Evolutionary conservation across 1,139 yeast genomes (phyloP), one percentile per base, ranked within the genome.

Genomic region (Meyerozyma guilliermondii): DNA sequence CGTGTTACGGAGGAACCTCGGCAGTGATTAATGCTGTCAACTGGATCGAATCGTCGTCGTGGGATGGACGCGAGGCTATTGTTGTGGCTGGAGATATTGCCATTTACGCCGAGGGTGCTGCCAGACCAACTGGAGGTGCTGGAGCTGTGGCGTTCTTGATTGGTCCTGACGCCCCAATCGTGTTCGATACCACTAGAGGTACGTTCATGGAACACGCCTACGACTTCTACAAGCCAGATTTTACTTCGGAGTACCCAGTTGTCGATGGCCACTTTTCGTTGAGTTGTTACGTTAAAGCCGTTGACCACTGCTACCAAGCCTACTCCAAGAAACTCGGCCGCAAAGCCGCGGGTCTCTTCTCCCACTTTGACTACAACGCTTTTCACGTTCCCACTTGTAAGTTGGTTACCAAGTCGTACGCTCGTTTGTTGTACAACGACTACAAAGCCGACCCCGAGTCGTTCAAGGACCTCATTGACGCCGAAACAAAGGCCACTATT

Each of bases 111-210:
- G 80, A 91, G 71, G 98, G 98, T 63, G 85, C 95, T 40, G 99
- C 99, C 44, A 84, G 99, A 75, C 98, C 99, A 58, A 92, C 98
- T 46, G 99, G 99, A 64, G 99, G 99, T 70, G 98, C 95, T 46
- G 99, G 99, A 60, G 80, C 95, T 43, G 95, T 92, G 47, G 99
- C 99, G 41, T 59, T 94, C 62, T 81, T 87, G 65, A 86, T 94
- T 59, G 99, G 99, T 42, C 96, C 98, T 43, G 96, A 94, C 61
- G 98, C 98, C 37, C 98, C 98, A 53, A 78, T 94, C 56, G 97
- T 87, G 39, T 82, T 94, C 57, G 98, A 92, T 58, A 68, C 84
- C 42, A 78, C 81, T 47, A 87, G 95, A 70, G 98, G 98, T 50
- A 78, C 95, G 24, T 87, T 73, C 75, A 87, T 92, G 95, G 94